Evolutionary conservation across 768 basidiomycete species (phyloP).

Genomic region (Imleria badia): DNA sequence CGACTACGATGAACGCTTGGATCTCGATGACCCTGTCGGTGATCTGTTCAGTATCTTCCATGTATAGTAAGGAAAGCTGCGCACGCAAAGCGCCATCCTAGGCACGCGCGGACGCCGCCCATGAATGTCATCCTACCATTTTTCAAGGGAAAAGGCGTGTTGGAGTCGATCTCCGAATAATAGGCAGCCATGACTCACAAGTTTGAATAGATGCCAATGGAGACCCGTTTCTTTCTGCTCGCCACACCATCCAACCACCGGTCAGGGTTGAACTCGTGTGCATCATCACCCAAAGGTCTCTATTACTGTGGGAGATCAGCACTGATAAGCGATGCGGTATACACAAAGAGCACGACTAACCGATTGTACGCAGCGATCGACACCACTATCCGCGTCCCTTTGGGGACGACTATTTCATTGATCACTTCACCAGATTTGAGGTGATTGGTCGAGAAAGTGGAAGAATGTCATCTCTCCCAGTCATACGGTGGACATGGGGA

Average conservation of each 20-base stretch:
- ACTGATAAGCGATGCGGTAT: neutral
- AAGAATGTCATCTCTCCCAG: slow-evolving; percentile 53
- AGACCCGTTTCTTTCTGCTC: slow-evolving; percentile 16
- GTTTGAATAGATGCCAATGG: slow-evolving; percentile 30
- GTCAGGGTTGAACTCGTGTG: slow-evolving; percentile 32
- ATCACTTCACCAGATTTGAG: slow-evolving; percentile 44
- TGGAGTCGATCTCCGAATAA: neutral
- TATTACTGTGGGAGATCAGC: slow-evolving; percentile 15
- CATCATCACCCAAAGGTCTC: slow-evolving; percentile 33
- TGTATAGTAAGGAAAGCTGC: neutral
- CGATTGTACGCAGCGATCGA: slow-evolving; percentile 59
- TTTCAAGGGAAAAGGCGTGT: neutral
- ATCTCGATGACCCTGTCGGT: slow-evolving; percentile 44
- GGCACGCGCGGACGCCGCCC: slow-evolving; percentile 23
- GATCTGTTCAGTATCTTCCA: neutral
- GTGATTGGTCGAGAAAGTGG: slow-evolving; percentile 56
- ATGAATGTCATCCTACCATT: slow-evolving; percentile 31
- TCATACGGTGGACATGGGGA: slow-evolving; percentile 52
- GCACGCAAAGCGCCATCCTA: slow-evolving; percentile 36
- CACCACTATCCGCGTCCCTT: slow-evolving; percentile 49
- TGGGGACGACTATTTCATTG: slow-evolving; percentile 45
- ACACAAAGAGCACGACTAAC: slow-evolving; percentile 26
- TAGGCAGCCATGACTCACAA: slow-evolving; percentile 15
- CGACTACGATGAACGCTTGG: slow-evolving; percentile 60
- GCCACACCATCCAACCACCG: slow-evolving; percentile 25